Evolutionary conservation across 2,329 filamentous ascomycete species (phyloP), one percentile per base, ranked within the genome.

Genomic region (Colletotrichum godetiae): DNA sequence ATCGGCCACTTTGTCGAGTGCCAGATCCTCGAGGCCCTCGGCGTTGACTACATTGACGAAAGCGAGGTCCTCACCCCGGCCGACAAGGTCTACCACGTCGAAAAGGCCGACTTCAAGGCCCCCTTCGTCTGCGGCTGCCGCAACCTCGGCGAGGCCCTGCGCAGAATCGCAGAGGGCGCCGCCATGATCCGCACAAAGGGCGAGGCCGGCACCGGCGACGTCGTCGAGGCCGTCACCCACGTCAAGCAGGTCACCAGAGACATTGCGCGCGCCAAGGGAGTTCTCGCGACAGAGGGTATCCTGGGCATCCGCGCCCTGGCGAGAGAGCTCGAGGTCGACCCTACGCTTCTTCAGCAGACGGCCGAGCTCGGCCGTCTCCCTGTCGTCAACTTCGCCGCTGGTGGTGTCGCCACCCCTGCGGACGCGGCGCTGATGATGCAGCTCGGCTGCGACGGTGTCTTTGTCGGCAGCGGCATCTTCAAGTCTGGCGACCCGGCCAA

Each of bases 121-220:
- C 97, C 97, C 65, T 99, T 98, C 81, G 97, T 99, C 72, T 98
- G 97, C 84, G 97, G 97, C 68, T 98, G 97, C 89, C 90, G 96
- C 75, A 95, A 97, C 87, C 88, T 98, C 13, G 95, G 95, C 75
- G 97, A 99, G 87, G 97, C 97, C 19, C 90, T 99, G 68, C 90
- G 97, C 68, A 90, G 97, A 75, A 95, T 99, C 80, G 90, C 91
- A 75, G 97, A 98, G 86, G 97, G 97, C 76, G 97, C 97, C 11
- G 96, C 96, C 80, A 98, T 99, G 96, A 98, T 99, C 85, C 92
- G 97, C 79, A 99, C 97, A 76, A 99, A 98, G 88, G 97, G 97
- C 76, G 97, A 99, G 86, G 97, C 97, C 49, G 97, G 97, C 75
- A 98, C 97, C 0, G 97, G 97, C 75, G 97, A 99, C 82, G 95